Percentiles rank a stretch among this genome's conserved stretches.
Evolutionary conservation across 23 red algal species (phyloP).

Genomic region (Gracilaria domingensis): DNA sequence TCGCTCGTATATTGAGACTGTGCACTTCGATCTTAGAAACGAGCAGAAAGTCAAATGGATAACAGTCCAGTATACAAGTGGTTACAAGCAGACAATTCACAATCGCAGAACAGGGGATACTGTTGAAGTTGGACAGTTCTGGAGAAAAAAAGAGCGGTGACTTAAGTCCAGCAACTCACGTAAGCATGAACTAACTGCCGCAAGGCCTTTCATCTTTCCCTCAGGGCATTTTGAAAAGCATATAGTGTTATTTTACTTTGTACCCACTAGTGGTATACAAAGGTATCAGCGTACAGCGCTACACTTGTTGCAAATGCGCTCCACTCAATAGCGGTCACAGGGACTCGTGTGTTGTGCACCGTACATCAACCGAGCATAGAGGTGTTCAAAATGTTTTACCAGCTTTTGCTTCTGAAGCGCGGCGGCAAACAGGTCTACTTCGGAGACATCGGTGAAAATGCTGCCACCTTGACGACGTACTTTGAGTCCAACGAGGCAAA

Average conservation of each 20-base stretch:
- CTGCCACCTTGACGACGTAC: conserved; percentile 2
- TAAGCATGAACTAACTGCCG: too few species aligned
- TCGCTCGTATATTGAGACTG: conserved; percentile 45
- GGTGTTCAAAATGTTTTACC: conserved; percentile 79
- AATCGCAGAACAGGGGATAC: neutral
- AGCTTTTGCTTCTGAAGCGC: conserved; percentile 71
- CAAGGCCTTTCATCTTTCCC: too few species aligned
- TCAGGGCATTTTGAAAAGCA: too few species aligned
- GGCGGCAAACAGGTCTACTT: conserved; percentile 87
- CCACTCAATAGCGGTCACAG: conserved; percentile 69
- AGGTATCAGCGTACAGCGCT: conserved; percentile 66
- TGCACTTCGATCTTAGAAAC: conserved; percentile 58
- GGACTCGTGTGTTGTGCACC: conserved; percentile 78
- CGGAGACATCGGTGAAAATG: conserved; percentile 72
- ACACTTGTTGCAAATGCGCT: conserved; percentile 56
- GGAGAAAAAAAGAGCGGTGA: too few species aligned
- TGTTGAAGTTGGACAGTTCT: neutral
- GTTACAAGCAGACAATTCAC: neutral
- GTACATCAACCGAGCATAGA: too few species aligned
- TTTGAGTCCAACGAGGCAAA: neutral
- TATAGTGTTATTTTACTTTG: too few species aligned
- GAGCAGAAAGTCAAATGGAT: neutral
- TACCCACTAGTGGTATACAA: too few species aligned
- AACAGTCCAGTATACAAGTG: conserved; percentile 35
- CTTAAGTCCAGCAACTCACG: too few species aligned